Evolutionary conservation across 2,329 filamentous ascomycete genomes (phyloP), one percentile per base, ranked within the genome.

Genomic region (Cladosporium cucumerinum): DNA sequence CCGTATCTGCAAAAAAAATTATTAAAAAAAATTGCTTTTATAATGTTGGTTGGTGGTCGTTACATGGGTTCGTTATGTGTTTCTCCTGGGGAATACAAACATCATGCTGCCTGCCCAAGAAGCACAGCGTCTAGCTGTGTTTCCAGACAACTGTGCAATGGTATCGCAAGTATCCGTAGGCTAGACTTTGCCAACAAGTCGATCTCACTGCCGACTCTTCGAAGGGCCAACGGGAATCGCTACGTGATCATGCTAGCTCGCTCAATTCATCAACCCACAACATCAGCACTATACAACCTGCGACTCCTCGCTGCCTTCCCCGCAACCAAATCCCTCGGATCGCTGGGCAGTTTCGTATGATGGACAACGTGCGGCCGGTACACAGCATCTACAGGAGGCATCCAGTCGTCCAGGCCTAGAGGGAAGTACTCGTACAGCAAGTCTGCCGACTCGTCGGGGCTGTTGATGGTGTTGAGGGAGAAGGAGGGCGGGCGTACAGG

Each of bases 401-500:
- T 92, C 90, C 90, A 97, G 73, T 97, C 93, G 75, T 97, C 93
- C 65, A 97, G 80, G 57, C 90, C 93, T 18, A 98, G 82, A 0
- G 93, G 93, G 69, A 98, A 97, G 75, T 98, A 97, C 78, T 98
- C 93, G 75, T 97, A 97, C 21, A 97, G 81, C 69, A 93, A 81
- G 77, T 97, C 93, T 0, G 89, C 89, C 70, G 89, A 89, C 71
- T 96, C 92, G 69, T 88, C 79, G 36, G 90, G 84, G 73, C 89
- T 88, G 74, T 86, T 84, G 69, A 82, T 83, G 2, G 81, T 75
- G 36, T 81, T 80, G 49, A 82, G 74, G 0, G 78, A 78, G 65
- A 82, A 82, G 0, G 79, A 81, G 1, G 80, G 80, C 5, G 78
- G 76, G 5, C 80, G 73, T 5, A 77, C 73, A 8, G 79, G 79